A percentile compares a stretch with the other conserved stretches of the same genome.
phyloP scores from a whole-genome alignment of 805 yeast species.

The Saturnispora gosingensis region DNA sequence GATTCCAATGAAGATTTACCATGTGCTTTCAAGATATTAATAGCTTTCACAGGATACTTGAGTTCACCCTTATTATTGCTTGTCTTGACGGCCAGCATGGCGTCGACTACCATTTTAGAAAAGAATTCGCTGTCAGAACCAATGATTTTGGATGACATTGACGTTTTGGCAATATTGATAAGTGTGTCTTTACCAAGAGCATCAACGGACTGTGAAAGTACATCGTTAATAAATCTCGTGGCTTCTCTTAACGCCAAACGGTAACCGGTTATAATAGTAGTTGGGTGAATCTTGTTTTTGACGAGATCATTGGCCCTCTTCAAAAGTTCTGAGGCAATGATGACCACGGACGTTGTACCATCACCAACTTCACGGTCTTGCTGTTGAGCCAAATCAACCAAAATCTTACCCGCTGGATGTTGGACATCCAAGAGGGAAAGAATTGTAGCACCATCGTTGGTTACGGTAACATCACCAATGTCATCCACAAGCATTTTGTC shows the following conservation, averaged over 20 bases:
- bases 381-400: constrained; percentile 95
- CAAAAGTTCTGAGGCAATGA: constrained; percentile 86
- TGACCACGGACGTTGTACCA: constrained; percentile 84
- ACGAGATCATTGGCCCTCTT: constrained; percentile 92
- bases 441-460: constrained; percentile 98
- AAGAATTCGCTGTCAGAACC: constrained; percentile 91
- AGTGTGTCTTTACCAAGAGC: constrained; percentile 74
- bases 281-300: constrained; percentile 90
- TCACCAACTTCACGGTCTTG: constrained; percentile 99
- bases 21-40: constrained; percentile 90
- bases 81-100: constrained; percentile 91
- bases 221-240: constrained; percentile 74
- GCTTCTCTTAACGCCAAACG: constrained; percentile 91
- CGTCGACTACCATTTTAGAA: constrained; percentile 85
- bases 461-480: constrained; percentile 97
- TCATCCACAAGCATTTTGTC: constrained; percentile 99
- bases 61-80: constrained; percentile 78
- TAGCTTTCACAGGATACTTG: constrained; percentile 95
- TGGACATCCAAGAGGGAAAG: constrained; percentile 85
- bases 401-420: constrained; percentile 97
- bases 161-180: constrained; percentile 87
- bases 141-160: constrained; percentile 94
- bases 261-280: constrained; percentile 95
- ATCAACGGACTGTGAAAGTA: constrained; percentile 72
- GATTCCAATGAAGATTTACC: constrained; percentile 91